Conservation (phyloP, 306 rosid species). For the Carpinus fangiana region DNA sequence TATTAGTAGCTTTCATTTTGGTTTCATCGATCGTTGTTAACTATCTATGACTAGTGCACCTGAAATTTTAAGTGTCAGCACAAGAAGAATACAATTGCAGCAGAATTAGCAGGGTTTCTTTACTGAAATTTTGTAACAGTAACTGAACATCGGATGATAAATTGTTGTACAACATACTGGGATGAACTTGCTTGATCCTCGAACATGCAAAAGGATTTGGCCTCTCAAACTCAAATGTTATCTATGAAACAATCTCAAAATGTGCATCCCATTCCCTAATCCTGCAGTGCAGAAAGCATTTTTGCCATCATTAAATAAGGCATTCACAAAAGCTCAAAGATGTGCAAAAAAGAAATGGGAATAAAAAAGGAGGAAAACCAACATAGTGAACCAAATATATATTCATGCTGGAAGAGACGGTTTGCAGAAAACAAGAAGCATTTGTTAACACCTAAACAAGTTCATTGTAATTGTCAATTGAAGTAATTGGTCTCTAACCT, state of each 20-base stretch:
- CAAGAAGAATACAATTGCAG: neutral
- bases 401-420: neutral
- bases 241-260: neutral
- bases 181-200: neutral
- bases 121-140: neutral
- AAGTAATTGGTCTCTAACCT: slow-evolving; percentile 47
- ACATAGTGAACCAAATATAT: neutral
- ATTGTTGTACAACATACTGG: neutral
- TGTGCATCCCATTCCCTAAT: slow-evolving; percentile 32
- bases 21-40: too few relatives aligned
- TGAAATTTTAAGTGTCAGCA: too few relatives aligned
- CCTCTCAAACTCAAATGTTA: slow-evolving; percentile 18
- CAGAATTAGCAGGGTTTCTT: neutral
- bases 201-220: slow-evolving; percentile 6
- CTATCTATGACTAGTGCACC: too few relatives aligned
- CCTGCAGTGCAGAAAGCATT: slow-evolving; percentile 46
- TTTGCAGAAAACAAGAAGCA: neutral
- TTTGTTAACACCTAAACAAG: neutral
- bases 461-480: neutral
- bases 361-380: neutral
- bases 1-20: too few relatives aligned
- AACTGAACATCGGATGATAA: neutral
- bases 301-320: slow-evolving; percentile 22
- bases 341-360: neutral
- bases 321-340: neutral